Evolutionary conservation across 2,329 filamentous ascomycete genomes (phyloP), one percentile per base, ranked within the genome.

Genomic region (Aspergillus japonicus): DNA sequence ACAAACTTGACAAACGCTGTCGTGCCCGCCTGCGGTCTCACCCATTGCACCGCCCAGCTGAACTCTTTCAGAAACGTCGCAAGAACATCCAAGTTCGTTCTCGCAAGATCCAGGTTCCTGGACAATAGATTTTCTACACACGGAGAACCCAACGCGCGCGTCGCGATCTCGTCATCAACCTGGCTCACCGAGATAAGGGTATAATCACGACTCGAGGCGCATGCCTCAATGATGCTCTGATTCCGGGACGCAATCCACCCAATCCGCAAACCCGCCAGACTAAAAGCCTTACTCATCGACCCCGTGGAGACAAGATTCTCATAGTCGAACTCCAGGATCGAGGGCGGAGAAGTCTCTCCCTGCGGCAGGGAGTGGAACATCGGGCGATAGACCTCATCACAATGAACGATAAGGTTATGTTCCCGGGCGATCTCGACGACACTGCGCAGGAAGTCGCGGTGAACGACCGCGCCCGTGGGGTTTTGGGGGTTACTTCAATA

Each of bases 131-230:
- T 78, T 63, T 88, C 81, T n/a, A 92, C 84, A 21, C 89, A 87
- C 35, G 80, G 77, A 1, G 84, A 78, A 11, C 85, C 84, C 7
- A 96, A 78, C 0, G 92, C 92, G 69, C 88, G 94, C 29, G 85
- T 83, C 2, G 91, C 92, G 11, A 96, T 81, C 53, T 85, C 83
- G 71, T 96, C 91, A 72, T 96, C 91, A 6, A 96, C 78, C 69
- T 89, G 86, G n/a, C 89, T 90, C 0, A 96, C 91, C 44, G 89
- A 90, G 68, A 96, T 96, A 26, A 90, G 92, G 3, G 91, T 96
- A 78, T 95, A 96, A 73, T 95, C 89, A 47, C 91, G 82, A 1
- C 87, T 87, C 14, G 79, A 75, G 11, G 88, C 86, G 62, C 90
- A 81, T 14, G 82, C 79, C 54, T 87, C 83, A 56, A 94, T 82